Evolutionary conservation across 2,329 filamentous ascomycete genomes (phyloP), one percentile per base, ranked within the genome.

Genomic region (Colletotrichum sp.): DNA sequence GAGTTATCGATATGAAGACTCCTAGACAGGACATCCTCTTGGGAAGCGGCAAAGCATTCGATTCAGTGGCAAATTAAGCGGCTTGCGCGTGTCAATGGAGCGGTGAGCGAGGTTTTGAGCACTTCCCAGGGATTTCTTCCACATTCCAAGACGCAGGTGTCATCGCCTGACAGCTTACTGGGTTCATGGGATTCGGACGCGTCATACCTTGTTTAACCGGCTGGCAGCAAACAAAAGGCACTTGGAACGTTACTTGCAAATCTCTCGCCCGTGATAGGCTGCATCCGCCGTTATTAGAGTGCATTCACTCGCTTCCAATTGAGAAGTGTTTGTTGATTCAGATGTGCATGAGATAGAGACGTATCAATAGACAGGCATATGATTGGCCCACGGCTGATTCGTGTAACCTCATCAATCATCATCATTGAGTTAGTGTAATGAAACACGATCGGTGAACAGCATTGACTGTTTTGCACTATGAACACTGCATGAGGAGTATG

Each of bases 1-100:
- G n/a, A 52, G 10, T 1, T 5, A 21, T 13, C 7, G 12, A 0
- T 21, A 13, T 52, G 43, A 21, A 21, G 6, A 21, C n/a, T 12
- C 10, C 10, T 7, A 3, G 6, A 52, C 2, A 6, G 43, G 2
- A 5, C 2, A 7, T 48, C 4, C n/a, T 1, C 18, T 12, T 48
- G 0, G 10, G n/a, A 48, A n/a, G n/a, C 2, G 10, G 43, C 36
- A 48, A 48, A 13, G n/a, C 43, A 13, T 2, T 48, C 6, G 9
- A 48, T 21, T 21, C n/a, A 21, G 43, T 21, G 43, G n/a, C 43
- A 3, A 52, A 52, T 52, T 13, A 3, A 52, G 43, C 43, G 6
- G 43, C n/a, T 13, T 21, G n/a, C 43, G 12, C 6, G n/a, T 52
- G n/a, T 52, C 10, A 21, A 21, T 21, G 3, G n/a, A 52, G 43